Conservation (phyloP, 148 eudicot species). For the Fallopia convolvulus region DNA sequence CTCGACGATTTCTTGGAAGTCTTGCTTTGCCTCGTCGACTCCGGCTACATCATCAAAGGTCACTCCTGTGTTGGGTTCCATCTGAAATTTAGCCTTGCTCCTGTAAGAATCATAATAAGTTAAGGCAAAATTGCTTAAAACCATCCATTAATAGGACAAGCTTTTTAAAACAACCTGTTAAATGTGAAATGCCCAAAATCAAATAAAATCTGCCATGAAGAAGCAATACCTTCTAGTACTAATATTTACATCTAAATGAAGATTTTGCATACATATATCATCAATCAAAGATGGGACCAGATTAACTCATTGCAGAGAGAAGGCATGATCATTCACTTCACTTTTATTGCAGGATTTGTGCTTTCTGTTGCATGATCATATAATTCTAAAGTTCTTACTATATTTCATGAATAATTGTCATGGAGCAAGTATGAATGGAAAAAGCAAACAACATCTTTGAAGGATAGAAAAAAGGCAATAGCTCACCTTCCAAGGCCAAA, state of each 20-base stretch:
- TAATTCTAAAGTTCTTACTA: background rate
- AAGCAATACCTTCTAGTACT: no score
- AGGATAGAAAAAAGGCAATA: background rate
- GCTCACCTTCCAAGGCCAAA: slow-evolving; percentile 75
- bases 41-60: slow-evolving; percentile 89
- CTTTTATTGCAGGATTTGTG: background rate
- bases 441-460: background rate
- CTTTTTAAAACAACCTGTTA: no score
- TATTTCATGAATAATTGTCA: no score
- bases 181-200: no score
- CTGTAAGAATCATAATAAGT: slow-evolving; percentile 23
- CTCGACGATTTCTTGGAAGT: slow-evolving; percentile 72
- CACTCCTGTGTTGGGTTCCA: slow-evolving; percentile 90
- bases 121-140: background rate
- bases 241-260: no score
- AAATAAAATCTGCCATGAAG: no score
- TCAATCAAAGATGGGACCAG: background rate
- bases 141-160: no score
- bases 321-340: background rate
- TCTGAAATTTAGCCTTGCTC: slow-evolving; percentile 84
- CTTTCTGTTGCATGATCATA: background rate
- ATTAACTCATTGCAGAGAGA: background rate
- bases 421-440: no score
- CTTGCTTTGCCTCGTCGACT: slow-evolving; percentile 87
- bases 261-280: background rate